A percentile compares a stretch with the other conserved stretches of the same genome.
These are phyloP conservation scores for Powellomyces hirtus DNA, from an alignment of 192 early-diverging fungal genomes.

Conservation along the genomic window DNA sequence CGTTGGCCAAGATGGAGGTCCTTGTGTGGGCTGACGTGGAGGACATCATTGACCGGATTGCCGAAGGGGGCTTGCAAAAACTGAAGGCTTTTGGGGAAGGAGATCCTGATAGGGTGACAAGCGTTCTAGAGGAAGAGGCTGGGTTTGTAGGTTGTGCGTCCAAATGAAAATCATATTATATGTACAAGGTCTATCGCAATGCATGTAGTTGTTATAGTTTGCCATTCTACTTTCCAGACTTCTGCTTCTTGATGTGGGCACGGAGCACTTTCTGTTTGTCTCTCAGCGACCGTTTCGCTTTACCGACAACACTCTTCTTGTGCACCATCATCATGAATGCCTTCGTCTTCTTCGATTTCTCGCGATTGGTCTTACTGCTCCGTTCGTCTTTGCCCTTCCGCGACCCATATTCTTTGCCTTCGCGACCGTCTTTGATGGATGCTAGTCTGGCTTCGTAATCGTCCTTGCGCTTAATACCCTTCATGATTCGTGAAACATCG, in stretches of 20 bases:
- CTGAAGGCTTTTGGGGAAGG: constrained; percentile 1
- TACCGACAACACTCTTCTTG: constrained; percentile 71
- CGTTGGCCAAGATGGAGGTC: constrained; percentile 56
- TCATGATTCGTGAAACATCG: constrained; percentile 43
- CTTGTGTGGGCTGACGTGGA: constrained; percentile 39
- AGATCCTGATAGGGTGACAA: not conserved
- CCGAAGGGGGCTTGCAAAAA: not conserved
- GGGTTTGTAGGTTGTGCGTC: too few relatives aligned
- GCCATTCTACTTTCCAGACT: constrained; percentile 23
- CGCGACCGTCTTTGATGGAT: constrained; percentile 84
- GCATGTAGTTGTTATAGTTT: too few relatives aligned
- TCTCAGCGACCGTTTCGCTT: constrained; percentile 41
- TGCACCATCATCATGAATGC: constrained; percentile 94
- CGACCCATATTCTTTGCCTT: constrained; percentile 90
- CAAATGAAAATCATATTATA: too few relatives aligned
- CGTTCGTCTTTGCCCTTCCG: constrained; percentile 80
- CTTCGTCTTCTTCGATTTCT: constrained; percentile 90
- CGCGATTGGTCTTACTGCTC: constrained; percentile 80
- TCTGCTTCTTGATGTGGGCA: constrained; percentile 48
- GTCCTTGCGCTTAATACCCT: constrained; percentile 77
- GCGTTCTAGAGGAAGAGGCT: constrained; percentile 10
- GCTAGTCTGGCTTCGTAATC: constrained; percentile 89
- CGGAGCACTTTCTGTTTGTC: constrained; percentile 50
- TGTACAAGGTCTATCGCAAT: too few relatives aligned
- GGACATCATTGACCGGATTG: constrained; percentile 1